Conservation (phyloP, 2,329 filamentous ascomycete genomes). For the Colletotrichum nymphaeae region DNA sequence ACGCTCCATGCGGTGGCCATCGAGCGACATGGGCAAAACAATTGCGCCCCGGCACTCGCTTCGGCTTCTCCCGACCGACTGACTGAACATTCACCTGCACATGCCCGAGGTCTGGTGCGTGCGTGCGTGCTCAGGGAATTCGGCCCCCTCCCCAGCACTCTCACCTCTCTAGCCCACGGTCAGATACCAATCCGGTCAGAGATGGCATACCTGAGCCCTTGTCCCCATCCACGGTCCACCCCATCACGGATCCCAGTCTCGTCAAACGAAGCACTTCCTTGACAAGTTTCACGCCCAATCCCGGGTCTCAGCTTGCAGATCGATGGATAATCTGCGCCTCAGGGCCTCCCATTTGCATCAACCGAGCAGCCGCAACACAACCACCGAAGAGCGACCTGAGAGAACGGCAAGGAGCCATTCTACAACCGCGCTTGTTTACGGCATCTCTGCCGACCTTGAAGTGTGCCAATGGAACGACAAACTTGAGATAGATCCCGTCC, state of each 20-base stretch:
- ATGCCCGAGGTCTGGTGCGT: slow-evolving; percentile 27
- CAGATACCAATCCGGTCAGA: slow-evolving; percentile 46
- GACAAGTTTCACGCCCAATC: slow-evolving; percentile 53
- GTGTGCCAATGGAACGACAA: slow-evolving; percentile 17
- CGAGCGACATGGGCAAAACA: slow-evolving; percentile 10
- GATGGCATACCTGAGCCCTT: slow-evolving; percentile 39
- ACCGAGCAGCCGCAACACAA: slow-evolving; percentile 13
- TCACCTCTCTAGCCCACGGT: slow-evolving; percentile 37
- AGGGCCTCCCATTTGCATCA: slow-evolving; percentile 33
- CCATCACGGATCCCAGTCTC: slow-evolving; percentile 33
- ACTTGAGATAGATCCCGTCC: slow-evolving; percentile 23
- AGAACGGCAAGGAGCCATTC: neutral
- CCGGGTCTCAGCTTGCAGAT: slow-evolving; percentile 56
- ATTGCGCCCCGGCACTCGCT: slow-evolving; percentile 24
- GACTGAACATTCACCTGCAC: slow-evolving; percentile 31
- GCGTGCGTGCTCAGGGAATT: slow-evolving; percentile 8
- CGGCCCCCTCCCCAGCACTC: neutral
- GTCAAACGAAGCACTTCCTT: slow-evolving; percentile 40
- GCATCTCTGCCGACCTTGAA: neutral
- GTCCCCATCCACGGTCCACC: slow-evolving; percentile 32
- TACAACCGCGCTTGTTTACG: slow-evolving; percentile 9
- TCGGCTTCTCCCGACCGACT: slow-evolving; percentile 34
- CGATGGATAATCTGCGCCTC: slow-evolving; percentile 46
- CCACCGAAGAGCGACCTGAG: neutral
- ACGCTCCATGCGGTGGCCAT: slow-evolving; percentile 8